Evolutionary conservation across 2,329 filamentous ascomycete genomes (phyloP), one percentile per base, ranked within the genome.

Genomic region (Aspergillus tubingensis): DNA sequence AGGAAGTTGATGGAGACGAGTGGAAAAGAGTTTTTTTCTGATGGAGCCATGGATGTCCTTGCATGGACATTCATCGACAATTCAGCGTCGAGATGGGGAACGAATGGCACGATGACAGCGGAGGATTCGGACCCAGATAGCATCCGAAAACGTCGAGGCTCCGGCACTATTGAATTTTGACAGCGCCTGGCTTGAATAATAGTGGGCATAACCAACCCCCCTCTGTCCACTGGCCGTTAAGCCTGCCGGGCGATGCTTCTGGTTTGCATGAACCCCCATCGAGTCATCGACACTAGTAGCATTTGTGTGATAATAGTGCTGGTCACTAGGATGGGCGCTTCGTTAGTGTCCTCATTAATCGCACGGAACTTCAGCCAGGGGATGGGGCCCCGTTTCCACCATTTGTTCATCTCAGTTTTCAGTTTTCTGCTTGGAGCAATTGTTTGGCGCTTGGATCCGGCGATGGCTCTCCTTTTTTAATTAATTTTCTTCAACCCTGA

Each of bases 101-200:
- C 47, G 27, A 50, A 57, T 62, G 57, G 60, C 60, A 60, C 49
- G 54, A 62, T 58, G 54, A 51, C 51, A 49, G 57, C 61, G 61
- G 63, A 64, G 61, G 43, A 59, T 60, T 63, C 36, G 43, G 50
- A 48, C 36, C 55, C 47, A 59, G 54, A 54, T 30, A 54, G 51
- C 54, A 43, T 50, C 61, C 49, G 44, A 64, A 65, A 43, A 51
- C 48, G 60, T 63, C 57, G 49, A 63, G 52, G 57, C 62, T 61
- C 64, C 62, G 65, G 62, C 64, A 62, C 65, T 67, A 67, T 67
- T 67, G 65, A 53, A 62, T 58, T 62, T 39, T 67, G 65, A 66
- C 65, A 66, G 64, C 58, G 50, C 44, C 55, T 57, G 60, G 53
- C 57, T 39, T 49, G 48, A 59, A 48, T 39, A 59, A 54, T 32